Evolutionary conservation across 257 asterid species (phyloP).

Genomic region (Osmanthus fragrans): DNA sequence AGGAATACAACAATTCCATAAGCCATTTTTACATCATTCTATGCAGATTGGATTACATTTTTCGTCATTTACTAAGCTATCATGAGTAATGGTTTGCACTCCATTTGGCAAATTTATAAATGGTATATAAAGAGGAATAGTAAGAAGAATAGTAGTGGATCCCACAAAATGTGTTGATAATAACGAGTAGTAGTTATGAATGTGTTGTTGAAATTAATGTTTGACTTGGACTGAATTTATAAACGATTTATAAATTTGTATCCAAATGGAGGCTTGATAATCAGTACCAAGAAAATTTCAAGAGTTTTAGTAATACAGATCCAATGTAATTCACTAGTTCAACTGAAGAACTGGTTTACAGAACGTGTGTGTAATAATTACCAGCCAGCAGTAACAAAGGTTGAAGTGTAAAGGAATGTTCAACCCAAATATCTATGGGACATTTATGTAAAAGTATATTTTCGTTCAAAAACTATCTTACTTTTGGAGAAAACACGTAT

Average conservation of each 20-base stretch:
- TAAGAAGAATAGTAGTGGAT: too few relatives aligned
- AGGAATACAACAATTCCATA: constrained; percentile 5
- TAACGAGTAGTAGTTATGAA: too few relatives aligned
- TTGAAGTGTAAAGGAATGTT: neutral
- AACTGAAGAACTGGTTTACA: neutral
- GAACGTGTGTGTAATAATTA: neutral
- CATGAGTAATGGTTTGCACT: neutral
- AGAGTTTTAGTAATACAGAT: constrained; percentile 1
- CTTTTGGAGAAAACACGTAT: too few relatives aligned
- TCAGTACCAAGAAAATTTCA: neutral
- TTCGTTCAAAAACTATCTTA: neutral
- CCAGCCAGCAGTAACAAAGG: neutral
- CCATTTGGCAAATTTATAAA: too few relatives aligned
- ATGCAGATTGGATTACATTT: neutral
- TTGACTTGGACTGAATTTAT: too few relatives aligned
- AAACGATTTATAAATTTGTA: too few relatives aligned
- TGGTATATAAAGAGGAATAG: too few relatives aligned
- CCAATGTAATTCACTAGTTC: neutral
- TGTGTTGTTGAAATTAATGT: too few relatives aligned
- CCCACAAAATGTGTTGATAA: too few relatives aligned
- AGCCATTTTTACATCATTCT: constrained; percentile 19
- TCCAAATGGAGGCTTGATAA: neutral
- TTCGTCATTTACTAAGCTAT: neutral
- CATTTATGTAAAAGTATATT: neutral
- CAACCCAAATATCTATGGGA: neutral